phyloP scores from a whole-genome alignment of 805 yeast genomes.

The Starmera dryadoides region DNA sequence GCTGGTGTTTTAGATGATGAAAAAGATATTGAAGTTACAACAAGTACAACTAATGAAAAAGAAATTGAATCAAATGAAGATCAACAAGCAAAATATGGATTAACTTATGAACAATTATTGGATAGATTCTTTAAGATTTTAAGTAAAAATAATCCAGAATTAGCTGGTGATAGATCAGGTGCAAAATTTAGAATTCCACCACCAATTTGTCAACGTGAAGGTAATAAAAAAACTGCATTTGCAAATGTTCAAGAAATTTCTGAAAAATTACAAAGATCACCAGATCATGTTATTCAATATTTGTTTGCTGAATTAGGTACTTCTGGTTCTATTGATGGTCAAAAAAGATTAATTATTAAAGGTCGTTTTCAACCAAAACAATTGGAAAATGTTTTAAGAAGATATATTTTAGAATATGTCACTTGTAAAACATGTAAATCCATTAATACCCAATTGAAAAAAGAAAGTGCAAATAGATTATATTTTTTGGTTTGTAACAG shows the following conservation, averaged over 20 bases:
- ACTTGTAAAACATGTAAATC: conserved; percentile 99
- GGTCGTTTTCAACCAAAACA: conserved; percentile 98
- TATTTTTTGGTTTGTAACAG: conserved; percentile 96
- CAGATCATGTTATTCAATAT: conserved; percentile 95
- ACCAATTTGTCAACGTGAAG: conserved; percentile 95
- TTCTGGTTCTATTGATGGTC: conserved; percentile 98
- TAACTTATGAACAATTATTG: conserved; percentile 71
- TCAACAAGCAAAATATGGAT: conserved; percentile 41
- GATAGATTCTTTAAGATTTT: conserved; percentile 80
- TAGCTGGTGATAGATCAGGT: conserved; percentile 93
- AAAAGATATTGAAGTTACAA: conserved; percentile 2
- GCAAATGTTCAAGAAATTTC: conserved; percentile 94
- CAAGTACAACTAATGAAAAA: conserved; percentile 3
- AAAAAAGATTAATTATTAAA: conserved; percentile 91
- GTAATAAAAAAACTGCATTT: conserved; percentile 91
- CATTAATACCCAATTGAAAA: conserved; percentile 90
- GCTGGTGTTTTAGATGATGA: conserved; percentile 71
- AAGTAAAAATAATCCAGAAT: conserved; percentile 92
- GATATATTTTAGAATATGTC: conserved; percentile 95
- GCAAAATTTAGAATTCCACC: conserved; percentile 95
- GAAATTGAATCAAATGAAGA: conserved; percentile 23
- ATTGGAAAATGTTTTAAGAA: conserved; percentile 91
- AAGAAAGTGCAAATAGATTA: conserved; percentile 93
- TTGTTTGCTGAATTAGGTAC: conserved; percentile 99
- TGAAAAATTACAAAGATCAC: conserved; percentile 89